Conservation (phyloP, 139 green algal genomes). For the Closterium sp. region DNA sequence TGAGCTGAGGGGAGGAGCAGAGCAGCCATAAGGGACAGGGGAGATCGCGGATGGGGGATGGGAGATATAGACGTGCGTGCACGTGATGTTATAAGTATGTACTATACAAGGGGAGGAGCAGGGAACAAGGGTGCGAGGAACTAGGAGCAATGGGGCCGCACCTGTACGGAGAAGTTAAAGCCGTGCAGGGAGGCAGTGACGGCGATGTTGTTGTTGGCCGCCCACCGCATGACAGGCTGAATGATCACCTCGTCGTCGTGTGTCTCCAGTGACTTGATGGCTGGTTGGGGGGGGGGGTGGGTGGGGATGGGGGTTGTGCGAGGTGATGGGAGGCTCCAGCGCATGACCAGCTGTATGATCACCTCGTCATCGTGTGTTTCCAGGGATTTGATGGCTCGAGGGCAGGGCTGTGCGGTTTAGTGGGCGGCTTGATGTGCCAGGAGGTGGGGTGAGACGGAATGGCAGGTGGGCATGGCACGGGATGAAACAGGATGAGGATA, state of each 20-base stretch:
- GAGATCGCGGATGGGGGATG: no score
- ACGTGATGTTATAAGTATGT: no score
- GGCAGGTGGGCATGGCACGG: background rate
- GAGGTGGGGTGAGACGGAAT: background rate
- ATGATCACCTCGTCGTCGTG: constrained; percentile 48
- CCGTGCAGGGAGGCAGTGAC: constrained; percentile 40
- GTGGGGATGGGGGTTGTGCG: background rate
- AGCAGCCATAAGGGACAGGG: no score
- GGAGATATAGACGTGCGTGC: no score
- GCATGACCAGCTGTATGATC: constrained; percentile 45
- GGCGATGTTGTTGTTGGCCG: constrained; percentile 49
- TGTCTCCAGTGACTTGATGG: constrained; percentile 47
- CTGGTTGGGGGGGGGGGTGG: constrained; percentile 2
- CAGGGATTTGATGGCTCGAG: constrained; percentile 40
- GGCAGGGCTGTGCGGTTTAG: background rate
- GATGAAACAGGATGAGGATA: background rate
- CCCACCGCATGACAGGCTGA: constrained; percentile 40
- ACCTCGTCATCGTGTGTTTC: constrained; percentile 25
- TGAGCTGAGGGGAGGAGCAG: constrained; percentile 1
- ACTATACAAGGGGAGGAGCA: background rate
- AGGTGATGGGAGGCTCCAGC: background rate
- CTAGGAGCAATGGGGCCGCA: background rate
- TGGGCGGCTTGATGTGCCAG: background rate
- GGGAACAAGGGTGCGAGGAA: no score
- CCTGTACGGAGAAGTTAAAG: constrained; percentile 38